These are phyloP conservation scores for Dillenia turbinata DNA, from an alignment of 164 flowering plant genomes.

Conservation along the genomic window DNA sequence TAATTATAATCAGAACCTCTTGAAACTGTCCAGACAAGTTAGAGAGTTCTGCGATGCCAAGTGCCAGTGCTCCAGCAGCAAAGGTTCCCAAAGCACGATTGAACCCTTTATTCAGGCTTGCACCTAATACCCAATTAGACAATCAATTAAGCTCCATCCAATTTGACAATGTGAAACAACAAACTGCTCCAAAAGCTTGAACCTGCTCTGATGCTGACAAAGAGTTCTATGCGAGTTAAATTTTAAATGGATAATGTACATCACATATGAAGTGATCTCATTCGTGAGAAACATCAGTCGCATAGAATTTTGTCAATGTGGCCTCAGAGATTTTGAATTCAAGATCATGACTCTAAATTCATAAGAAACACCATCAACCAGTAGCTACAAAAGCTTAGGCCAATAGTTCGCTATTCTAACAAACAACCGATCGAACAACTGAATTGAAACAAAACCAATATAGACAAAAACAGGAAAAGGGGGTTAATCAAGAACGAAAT, in stretches of 20 bases:
- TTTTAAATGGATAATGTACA: too few species aligned
- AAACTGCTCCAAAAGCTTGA: too few species aligned
- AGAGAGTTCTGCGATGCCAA: slow-evolving; percentile 56
- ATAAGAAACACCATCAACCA: too few species aligned
- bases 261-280: too few species aligned
- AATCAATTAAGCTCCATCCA: neutral
- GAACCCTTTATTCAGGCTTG: slow-evolving; percentile 78
- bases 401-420: too few species aligned
- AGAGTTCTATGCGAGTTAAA: too few species aligned
- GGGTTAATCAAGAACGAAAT: neutral
- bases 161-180: neutral
- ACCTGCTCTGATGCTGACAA: too few species aligned
- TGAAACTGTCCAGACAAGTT: slow-evolving; percentile 36
- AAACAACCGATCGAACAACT: neutral
- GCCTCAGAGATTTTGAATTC: too few species aligned
- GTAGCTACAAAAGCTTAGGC: too few species aligned
- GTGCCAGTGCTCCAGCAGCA: slow-evolving; percentile 77
- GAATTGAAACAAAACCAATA: neutral
- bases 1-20: slow-evolving; percentile 43
- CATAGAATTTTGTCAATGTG: too few species aligned
- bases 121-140: slow-evolving; percentile 38
- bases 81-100: slow-evolving; percentile 85
- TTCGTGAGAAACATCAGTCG: too few species aligned
- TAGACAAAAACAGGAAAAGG: neutral
- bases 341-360: too few species aligned